A percentile compares a stretch with the other conserved stretches of the same genome.
Conservation (phyloP, 2,329 filamentous ascomycete species). For the Fonsecaea monophora region DNA sequence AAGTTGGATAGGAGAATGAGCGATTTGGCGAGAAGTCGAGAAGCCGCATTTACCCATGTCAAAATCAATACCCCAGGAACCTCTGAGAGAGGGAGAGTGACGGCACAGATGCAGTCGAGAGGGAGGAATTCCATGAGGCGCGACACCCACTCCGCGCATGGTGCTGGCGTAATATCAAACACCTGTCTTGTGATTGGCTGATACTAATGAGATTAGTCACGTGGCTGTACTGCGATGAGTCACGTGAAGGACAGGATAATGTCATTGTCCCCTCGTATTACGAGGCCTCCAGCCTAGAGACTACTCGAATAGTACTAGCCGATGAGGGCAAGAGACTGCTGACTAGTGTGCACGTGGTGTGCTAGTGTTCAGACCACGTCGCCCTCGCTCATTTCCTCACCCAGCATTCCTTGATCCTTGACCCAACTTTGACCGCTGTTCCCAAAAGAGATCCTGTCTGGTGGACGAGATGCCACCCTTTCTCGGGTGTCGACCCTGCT, state of each 20-base stretch:
- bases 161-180: conserved; percentile 31
- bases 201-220: not conserved
- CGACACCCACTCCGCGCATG: not conserved
- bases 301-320: too few species aligned
- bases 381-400: too few species aligned
- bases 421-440: too few species aligned
- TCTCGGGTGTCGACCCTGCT: not conserved
- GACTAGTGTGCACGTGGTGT: too few species aligned
- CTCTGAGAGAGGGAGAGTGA: conserved; percentile 26
- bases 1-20: conserved; percentile 6
- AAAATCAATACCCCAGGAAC: conserved; percentile 22
- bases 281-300: too few species aligned
- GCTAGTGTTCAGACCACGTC: too few species aligned
- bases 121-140: conserved; percentile 21
- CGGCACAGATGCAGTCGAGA: conserved; percentile 20
- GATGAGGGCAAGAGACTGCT: too few species aligned
- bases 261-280: too few species aligned
- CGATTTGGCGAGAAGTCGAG: conserved; percentile 13
- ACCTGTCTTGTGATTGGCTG: conserved; percentile 29
- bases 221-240: not conserved
- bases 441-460: too few species aligned
- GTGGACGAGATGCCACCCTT: too few species aligned
- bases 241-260: too few species aligned
- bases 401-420: too few species aligned
- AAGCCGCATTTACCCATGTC: conserved; percentile 17